Evolutionary conservation across 768 basidiomycete species (phyloP).

Genomic region (Exsudoporus frostii): DNA sequence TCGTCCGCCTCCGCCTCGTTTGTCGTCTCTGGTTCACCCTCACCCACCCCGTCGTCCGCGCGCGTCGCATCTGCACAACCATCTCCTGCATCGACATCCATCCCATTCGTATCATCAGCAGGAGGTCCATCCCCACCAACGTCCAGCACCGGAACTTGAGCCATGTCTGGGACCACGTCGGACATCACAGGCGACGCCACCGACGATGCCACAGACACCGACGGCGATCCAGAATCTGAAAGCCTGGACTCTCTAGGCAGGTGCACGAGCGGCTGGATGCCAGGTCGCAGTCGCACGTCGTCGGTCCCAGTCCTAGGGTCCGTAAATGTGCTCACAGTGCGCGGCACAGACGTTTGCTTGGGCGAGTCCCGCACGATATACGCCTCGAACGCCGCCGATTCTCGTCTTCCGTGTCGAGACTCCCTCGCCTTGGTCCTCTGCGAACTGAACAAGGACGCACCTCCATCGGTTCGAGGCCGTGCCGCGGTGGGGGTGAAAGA

Average conservation of each 20-base stretch:
- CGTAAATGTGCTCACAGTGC: not conserved
- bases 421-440: not conserved
- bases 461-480: not conserved
- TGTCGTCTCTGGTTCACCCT: not conserved
- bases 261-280: not conserved
- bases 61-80: not conserved
- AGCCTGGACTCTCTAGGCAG: not conserved
- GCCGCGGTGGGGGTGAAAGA: not conserved
- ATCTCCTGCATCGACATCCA: not conserved
- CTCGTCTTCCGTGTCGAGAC: conserved; percentile 4
- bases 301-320: not conserved
- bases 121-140: too few relatives aligned
- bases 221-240: not conserved
- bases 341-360: not conserved
- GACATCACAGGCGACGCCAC: not conserved
- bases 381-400: conserved; percentile 13
- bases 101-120: not conserved
- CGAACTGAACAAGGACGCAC: not conserved
- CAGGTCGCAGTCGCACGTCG: not conserved
- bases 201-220: not conserved
- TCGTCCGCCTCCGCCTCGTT: conserved; percentile 6
- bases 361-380: conserved; percentile 16
- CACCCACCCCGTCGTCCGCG: not conserved
- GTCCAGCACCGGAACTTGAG: not conserved
- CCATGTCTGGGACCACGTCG: not conserved